phyloP scores from a whole-genome alignment of 108 stramenopile genomes.

The Licmophora abbreviata region DNA sequence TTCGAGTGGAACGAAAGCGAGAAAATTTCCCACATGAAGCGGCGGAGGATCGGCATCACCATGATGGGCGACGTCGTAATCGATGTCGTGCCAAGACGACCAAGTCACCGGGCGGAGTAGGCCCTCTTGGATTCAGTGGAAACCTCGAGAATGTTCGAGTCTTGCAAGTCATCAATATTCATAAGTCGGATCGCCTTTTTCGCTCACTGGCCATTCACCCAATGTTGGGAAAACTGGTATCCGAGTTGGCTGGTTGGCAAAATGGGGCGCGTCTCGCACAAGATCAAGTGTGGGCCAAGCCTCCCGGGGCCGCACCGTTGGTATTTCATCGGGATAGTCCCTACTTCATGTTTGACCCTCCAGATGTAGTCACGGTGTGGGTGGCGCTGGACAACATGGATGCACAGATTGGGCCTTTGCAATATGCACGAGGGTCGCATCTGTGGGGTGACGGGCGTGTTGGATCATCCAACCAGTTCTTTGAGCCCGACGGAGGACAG shows the following conservation, averaged over 20 bases:
- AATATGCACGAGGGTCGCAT: conserved; percentile 70
- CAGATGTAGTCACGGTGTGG: conserved; percentile 76
- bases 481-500: conserved; percentile 31
- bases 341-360: conserved; percentile 72
- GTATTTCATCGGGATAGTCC: conserved; percentile 80
- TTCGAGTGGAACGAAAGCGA: conserved; percentile 10
- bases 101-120: conserved; percentile 9
- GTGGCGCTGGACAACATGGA: conserved; percentile 79
- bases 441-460: conserved; percentile 51
- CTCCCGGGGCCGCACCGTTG: conserved; percentile 57
- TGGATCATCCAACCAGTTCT: conserved; percentile 56
- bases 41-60: conserved; percentile 1
- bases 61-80: not conserved
- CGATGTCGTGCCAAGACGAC: conserved; percentile 10
- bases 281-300: conserved; percentile 83
- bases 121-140: conserved; percentile 32
- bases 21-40: too few species aligned
- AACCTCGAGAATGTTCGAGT: conserved; percentile 46
- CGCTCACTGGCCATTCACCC: conserved; percentile 39
- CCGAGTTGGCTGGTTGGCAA: conserved; percentile 56
- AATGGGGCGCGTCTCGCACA: conserved; percentile 64
- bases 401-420: conserved; percentile 65
- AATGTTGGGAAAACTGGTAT: conserved; percentile 45
- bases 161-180: conserved; percentile 78
- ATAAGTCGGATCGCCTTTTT: conserved; percentile 64